These are phyloP conservation scores for Sarocladium brachiariae DNA, from an alignment of 2,329 filamentous ascomycete genomes.

Conservation along the genomic window DNA sequence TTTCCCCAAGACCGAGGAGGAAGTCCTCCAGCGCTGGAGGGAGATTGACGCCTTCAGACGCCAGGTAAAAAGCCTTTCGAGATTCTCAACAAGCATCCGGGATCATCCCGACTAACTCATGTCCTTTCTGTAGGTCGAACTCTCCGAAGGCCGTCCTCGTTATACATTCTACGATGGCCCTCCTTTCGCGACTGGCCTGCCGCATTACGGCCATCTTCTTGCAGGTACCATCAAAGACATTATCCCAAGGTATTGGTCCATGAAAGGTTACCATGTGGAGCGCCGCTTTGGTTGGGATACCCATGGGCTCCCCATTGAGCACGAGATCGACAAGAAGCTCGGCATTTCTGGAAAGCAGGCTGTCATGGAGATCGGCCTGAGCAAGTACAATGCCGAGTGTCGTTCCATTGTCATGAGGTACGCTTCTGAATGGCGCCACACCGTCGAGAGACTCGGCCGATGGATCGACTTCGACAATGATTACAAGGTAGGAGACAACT, in stretches of 20 bases:
- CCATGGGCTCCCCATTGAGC: slow-evolving; percentile 89
- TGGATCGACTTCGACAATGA: slow-evolving; percentile 99
- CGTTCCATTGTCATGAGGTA: slow-evolving; percentile 90
- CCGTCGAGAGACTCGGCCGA: slow-evolving; percentile 79
- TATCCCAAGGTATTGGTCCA: slow-evolving; percentile 93
- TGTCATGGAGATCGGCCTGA: slow-evolving; percentile 78
- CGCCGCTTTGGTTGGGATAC: slow-evolving; percentile 93
- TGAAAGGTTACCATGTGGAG: slow-evolving; percentile 92
- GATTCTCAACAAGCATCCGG: background rate
- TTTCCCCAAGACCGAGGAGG: slow-evolving; percentile 88
- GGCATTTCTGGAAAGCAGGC: slow-evolving; percentile 83
- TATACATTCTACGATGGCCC: slow-evolving; percentile 96
- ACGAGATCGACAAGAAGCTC: slow-evolving; percentile 95
- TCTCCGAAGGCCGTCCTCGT: slow-evolving; percentile 72
- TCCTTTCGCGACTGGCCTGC: slow-evolving; percentile 66
- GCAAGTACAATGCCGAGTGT: slow-evolving; percentile 87
- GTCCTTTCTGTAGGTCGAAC: slow-evolving; percentile 49
- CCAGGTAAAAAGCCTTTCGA: slow-evolving; percentile 49
- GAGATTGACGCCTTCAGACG: slow-evolving; percentile 87
- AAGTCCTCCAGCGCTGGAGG: slow-evolving; percentile 76
- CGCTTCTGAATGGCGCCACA: slow-evolving; percentile 77
- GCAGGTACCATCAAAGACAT: slow-evolving; percentile 97
- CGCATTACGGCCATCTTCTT: slow-evolving; percentile 66
- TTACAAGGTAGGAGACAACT: slow-evolving; percentile 60
- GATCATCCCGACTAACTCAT: background rate